Conservation (phyloP, 2,329 filamentous ascomycete species). For the Trichoderma sp. region DNA sequence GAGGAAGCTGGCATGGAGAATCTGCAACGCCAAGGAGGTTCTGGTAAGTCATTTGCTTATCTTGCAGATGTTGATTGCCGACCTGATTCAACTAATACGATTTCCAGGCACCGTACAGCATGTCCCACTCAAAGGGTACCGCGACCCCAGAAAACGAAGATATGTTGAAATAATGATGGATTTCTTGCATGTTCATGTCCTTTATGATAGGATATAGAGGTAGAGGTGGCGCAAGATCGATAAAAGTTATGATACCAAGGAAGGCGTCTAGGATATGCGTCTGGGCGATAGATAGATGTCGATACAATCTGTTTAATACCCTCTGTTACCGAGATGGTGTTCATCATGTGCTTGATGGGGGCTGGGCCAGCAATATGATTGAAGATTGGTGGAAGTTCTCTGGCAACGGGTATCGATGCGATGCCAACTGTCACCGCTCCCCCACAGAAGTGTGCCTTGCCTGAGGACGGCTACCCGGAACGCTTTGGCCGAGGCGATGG, state of each 20-base stretch:
- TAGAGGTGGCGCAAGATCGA: neutral
- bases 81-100: neutral
- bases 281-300: neutral
- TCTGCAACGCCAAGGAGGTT: conserved; percentile 94
- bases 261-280: conserved; percentile 24
- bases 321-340: no score
- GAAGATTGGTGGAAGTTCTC: conserved; percentile 8
- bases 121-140: conserved; percentile 65
- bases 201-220: conserved; percentile 8
- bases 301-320: neutral
- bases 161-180: conserved; percentile 33
- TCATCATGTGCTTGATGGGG: neutral
- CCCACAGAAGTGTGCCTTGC: conserved; percentile 24
- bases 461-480: conserved; percentile 20
- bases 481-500: conserved; percentile 5
- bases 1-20: conserved; percentile 86
- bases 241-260: conserved; percentile 15
- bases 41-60: neutral
- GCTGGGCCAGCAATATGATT: neutral
- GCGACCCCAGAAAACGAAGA: conserved; percentile 58
- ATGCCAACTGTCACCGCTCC: conserved; percentile 8
- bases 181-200: neutral
- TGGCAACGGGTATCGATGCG: neutral
- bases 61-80: neutral
- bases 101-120: conserved; percentile 69